Base-by-base conservation (phyloP, 2,329 filamentous ascomycete species). In the Aspergillus quadrilineatus region DNA sequence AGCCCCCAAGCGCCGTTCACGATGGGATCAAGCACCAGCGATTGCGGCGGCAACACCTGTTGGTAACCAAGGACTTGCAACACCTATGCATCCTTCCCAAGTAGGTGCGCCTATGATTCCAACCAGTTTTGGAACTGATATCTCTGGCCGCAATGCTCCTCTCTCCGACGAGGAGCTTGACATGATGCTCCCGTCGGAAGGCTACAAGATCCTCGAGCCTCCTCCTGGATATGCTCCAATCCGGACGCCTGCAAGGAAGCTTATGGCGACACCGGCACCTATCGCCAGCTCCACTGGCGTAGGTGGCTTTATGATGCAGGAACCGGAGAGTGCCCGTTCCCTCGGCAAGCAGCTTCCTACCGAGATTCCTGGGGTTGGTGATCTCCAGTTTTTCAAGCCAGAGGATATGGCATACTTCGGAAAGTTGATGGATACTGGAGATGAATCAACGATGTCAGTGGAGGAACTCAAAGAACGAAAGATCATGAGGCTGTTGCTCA, bases 381-480 rank as follows among this genome's bases (percentile, higher is more conserved):
- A 99, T 72, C 78, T 99, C 50, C 92, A 97, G 65, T 99, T 97
- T 73, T 96, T 99, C 83, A 99, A 99, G 77, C 86, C 92, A 1
- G 94, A 99, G 73, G 94, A 99, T 74, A 97, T 97, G 92, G 88
- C 90, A 39, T 99, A 99, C 77, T 99, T 99, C 69, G 92, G 93
- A 57, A 97, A 99, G 79, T 84, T 99, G 41, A 93, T 96, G 22
- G 94, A 99, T 70, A 92, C 90, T 37, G 89, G 89, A 28, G 92
- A 97, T 65, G 94, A 99, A 76, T 95, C 93, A 66, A 83, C 86
- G 22, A 85, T 99, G 76, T 92, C 88, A 17, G 92, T 99, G 8
- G 94, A 99, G 48, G 93, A 99, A 69, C 78, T 99, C 51, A 97
- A 99, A 76, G 93, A 99, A 76, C 85, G 94, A 60, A 99, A 99